Conservation (phyloP, 78 protist genomes). For the Tieghemostelium lacteum region DNA sequence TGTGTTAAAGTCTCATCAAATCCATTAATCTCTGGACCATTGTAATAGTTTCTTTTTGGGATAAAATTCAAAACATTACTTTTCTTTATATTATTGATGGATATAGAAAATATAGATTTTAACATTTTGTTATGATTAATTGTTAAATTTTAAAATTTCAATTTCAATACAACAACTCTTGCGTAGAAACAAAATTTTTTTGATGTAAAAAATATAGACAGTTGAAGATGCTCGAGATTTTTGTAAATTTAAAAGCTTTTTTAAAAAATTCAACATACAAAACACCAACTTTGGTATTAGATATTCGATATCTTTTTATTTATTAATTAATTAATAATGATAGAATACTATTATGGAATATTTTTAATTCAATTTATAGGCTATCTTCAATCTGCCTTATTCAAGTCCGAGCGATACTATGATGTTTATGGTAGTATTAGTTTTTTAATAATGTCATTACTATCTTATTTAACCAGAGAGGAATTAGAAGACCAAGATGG, state of each 20-base stretch:
- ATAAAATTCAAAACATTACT: background rate
- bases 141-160: too few relatives aligned
- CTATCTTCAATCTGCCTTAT: background rate
- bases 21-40: conserved; percentile 24
- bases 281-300: too few relatives aligned
- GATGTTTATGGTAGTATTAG: conserved; percentile 38
- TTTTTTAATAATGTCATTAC: background rate
- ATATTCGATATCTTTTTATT: too few relatives aligned
- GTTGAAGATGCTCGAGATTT: too few relatives aligned
- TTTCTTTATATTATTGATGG: background rate
- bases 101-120: background rate
- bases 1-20: conserved; percentile 38
- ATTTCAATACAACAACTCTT: too few relatives aligned
- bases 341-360: too few relatives aligned
- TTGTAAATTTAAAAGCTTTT: too few relatives aligned
- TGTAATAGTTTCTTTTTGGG: conserved; percentile 5
- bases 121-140: conserved; percentile 19
- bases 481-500: conserved; percentile 7
- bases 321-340: too few relatives aligned
- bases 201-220: too few relatives aligned
- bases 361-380: conserved; percentile 14
- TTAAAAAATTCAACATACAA: too few relatives aligned
- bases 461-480: background rate
- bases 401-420: conserved; percentile 38
- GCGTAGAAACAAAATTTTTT: too few relatives aligned